Evolutionary conservation across 768 basidiomycete species (phyloP).

Genomic region (Mrakia hoshinonis): DNA sequence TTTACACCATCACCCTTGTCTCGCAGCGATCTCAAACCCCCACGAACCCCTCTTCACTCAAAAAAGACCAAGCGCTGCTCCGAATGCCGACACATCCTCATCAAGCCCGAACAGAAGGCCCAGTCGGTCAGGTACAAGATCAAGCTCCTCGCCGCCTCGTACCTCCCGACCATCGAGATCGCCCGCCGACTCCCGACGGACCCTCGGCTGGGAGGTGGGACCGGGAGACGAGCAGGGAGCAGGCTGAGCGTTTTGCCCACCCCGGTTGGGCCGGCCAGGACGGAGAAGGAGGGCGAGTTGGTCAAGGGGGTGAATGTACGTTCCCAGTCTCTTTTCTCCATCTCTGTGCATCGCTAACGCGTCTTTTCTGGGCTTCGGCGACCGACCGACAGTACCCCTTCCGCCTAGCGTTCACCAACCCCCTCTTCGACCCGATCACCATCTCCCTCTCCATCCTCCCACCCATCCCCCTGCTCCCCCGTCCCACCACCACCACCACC

Average conservation of each 20-base stretch:
- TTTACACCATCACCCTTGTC: background rate
- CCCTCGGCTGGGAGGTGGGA: slow-evolving; percentile 15
- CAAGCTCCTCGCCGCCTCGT: slow-evolving; percentile 90
- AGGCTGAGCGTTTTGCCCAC: slow-evolving; percentile 32
- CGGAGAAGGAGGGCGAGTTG: slow-evolving; percentile 1
- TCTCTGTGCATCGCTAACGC: background rate
- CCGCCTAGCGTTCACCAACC: slow-evolving; percentile 86
- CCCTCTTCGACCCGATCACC: slow-evolving; percentile 89
- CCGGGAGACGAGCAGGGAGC: slow-evolving; percentile 8
- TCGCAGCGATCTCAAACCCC: slow-evolving; percentile 67
- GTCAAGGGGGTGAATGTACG: slow-evolving; percentile 5
- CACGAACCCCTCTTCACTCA: slow-evolving; percentile 83
- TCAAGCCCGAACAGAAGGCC: slow-evolving; percentile 95
- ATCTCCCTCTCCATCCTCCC: slow-evolving; percentile 66
- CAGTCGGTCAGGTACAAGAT: slow-evolving; percentile 93
- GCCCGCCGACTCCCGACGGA: slow-evolving; percentile 14
- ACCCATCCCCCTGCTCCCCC: slow-evolving; percentile 34
- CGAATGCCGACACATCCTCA: slow-evolving; percentile 86
- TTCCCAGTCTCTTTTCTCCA: background rate
- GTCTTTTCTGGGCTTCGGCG: no score
- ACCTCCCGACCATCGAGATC: slow-evolving; percentile 76
- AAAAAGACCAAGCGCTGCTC: slow-evolving; percentile 95
- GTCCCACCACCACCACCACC: slow-evolving; percentile 38
- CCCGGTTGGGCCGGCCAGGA: no score
- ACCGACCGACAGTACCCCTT: slow-evolving; percentile 60